A percentile compares a stretch with the other conserved stretches of the same genome.
phyloP scores from a whole-genome alignment of 2,329 filamentous ascomycete genomes.

The Rugonectria rugulosa region DNA sequence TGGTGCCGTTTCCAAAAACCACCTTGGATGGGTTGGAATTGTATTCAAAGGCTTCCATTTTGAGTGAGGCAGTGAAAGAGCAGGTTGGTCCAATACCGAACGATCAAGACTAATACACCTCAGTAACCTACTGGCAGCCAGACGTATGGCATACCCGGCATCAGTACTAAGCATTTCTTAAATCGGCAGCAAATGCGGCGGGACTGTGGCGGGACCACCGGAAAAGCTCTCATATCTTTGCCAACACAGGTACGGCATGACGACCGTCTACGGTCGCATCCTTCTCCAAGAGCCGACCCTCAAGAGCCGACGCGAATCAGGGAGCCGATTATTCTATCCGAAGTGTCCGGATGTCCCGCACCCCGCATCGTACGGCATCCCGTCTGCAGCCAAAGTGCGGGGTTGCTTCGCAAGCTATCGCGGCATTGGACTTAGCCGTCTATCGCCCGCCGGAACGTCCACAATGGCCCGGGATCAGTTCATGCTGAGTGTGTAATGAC shows the following conservation, averaged over 20 bases:
- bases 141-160: too few relatives aligned
- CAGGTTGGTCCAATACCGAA: too few relatives aligned
- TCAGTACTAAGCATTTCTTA: too few relatives aligned
- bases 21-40: slow-evolving; percentile 59
- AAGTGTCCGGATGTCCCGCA: too few relatives aligned
- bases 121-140: too few relatives aligned
- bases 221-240: too few relatives aligned
- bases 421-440: slow-evolving; percentile 10
- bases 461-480: background rate
- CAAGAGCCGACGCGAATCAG: slow-evolving; percentile 5
- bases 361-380: background rate
- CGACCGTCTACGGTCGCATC: too few relatives aligned
- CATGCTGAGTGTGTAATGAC: background rate
- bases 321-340: background rate
- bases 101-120: too few relatives aligned
- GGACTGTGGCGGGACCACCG: too few relatives aligned
- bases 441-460: background rate
- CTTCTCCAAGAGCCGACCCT: too few relatives aligned
- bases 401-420: background rate
- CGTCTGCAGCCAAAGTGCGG: slow-evolving; percentile 2
- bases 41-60: slow-evolving; percentile 64
- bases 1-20: slow-evolving; percentile 63
- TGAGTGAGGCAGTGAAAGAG: slow-evolving; percentile 1
- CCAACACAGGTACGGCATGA: too few relatives aligned
- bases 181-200: too few relatives aligned